These are phyloP conservation scores for Auricularia sp. DNA, from an alignment of 768 basidiomycete species.

Conservation along the genomic window DNA sequence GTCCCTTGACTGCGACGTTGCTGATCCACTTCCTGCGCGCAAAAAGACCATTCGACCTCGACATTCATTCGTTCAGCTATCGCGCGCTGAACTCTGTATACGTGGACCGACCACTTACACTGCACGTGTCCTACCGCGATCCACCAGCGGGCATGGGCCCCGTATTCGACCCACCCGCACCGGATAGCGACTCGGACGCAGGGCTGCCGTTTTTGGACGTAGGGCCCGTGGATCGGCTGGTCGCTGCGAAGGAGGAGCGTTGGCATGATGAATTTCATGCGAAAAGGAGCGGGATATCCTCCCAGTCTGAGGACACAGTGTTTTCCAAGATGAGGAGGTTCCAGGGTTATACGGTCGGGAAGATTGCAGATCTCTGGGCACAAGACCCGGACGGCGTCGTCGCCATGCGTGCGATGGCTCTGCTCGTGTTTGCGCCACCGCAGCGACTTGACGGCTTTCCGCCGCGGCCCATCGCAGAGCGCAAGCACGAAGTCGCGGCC, in stretches of 20 bases:
- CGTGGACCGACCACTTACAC: neutral
- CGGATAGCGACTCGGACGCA: neutral
- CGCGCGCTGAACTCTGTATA: neutral
- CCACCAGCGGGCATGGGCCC: neutral
- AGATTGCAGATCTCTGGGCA: neutral
- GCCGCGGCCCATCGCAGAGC: neutral
- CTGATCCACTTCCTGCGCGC: neutral
- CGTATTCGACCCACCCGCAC: neutral
- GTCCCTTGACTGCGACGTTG: neutral
- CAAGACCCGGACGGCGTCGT: neutral
- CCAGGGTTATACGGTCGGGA: neutral
- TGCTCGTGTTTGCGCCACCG: neutral
- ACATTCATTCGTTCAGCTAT: neutral
- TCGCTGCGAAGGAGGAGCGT: neutral
- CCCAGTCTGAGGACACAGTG: neutral
- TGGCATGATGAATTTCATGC: neutral
- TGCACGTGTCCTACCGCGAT: neutral
- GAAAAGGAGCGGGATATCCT: neutral
- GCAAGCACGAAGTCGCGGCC: no score
- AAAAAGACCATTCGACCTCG: neutral
- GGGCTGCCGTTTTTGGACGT: neutral
- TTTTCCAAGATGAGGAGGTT: neutral
- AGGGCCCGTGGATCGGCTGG: no score
- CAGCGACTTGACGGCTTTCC: neutral
- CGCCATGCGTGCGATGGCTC: neutral